A percentile compares a stretch with the other conserved stretches of the same genome.
Evolutionary conservation across 805 yeast species (phyloP).

Genomic region (Grigorovia transvaalensis): DNA sequence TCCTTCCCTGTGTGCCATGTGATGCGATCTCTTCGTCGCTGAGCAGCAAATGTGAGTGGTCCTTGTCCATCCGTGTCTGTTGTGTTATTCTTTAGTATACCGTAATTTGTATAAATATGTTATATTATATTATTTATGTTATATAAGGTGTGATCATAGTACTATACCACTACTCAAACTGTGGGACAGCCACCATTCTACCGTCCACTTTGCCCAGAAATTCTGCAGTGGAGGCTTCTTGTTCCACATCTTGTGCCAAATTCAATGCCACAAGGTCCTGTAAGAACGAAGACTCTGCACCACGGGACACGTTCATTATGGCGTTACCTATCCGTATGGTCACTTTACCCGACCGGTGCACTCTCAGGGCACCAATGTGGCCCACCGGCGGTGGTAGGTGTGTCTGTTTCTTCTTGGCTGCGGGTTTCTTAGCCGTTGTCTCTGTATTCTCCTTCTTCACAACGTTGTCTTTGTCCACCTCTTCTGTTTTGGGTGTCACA

Average conservation of each 20-base stretch:
- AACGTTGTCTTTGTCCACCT: no score
- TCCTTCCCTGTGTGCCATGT: slow-evolving; percentile 6
- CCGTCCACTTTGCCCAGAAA: slow-evolving; percentile 46
- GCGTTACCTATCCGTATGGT: slow-evolving; percentile 65
- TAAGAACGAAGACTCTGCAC: slow-evolving; percentile 55
- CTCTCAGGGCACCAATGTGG: slow-evolving; percentile 57
- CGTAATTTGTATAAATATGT: no score
- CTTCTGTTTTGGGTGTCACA: slow-evolving; percentile 1
- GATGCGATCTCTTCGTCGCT: not conserved
- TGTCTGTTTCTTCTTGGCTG: slow-evolving; percentile 6
- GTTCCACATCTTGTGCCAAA: slow-evolving; percentile 19
- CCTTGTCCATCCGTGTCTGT: not conserved
- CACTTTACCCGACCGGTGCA: slow-evolving; percentile 76
- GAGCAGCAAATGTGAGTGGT: not conserved
- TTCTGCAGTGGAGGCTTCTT: slow-evolving; percentile 33
- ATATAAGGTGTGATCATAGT: no score
- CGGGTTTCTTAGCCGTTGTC: slow-evolving; percentile 2
- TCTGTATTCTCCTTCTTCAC: slow-evolving; percentile 6
- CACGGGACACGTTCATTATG: slow-evolving; percentile 58
- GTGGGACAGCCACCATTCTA: slow-evolving; percentile 52
- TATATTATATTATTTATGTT: no score
- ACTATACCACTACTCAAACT: slow-evolving; percentile 20
- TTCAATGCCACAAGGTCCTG: slow-evolving; percentile 65
- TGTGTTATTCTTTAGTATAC: no score
- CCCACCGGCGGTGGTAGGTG: slow-evolving; percentile 34